A percentile compares a stretch with the other conserved stretches of the same genome.
phyloP scores from a whole-genome alignment of 805 yeast species.

The Starmera amethionina region DNA sequence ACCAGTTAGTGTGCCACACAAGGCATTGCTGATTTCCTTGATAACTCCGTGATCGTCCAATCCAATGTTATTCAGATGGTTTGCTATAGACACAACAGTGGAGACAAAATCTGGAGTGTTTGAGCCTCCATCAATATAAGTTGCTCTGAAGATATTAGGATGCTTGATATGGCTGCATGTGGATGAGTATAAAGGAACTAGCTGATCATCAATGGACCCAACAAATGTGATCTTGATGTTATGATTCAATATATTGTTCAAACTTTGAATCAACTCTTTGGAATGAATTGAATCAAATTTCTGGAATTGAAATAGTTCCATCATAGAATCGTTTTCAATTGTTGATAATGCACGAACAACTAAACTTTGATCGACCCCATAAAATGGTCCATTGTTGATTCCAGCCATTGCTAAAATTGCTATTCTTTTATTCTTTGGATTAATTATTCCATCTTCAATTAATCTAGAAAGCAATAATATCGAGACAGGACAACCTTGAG shows the following conservation, averaged over 20 bases:
- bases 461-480: slow-evolving; percentile 67
- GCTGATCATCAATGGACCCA: slow-evolving; percentile 88
- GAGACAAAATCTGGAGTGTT: slow-evolving; percentile 74
- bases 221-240: slow-evolving; percentile 74
- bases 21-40: slow-evolving; percentile 66
- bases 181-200: slow-evolving; percentile 88
- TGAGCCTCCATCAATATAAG: slow-evolving; percentile 77
- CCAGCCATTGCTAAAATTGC: slow-evolving; percentile 94
- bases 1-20: slow-evolving; percentile 89
- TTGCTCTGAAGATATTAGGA: slow-evolving; percentile 84
- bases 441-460: slow-evolving; percentile 45
- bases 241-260: slow-evolving; percentile 52
- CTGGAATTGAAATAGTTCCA: slow-evolving; percentile 84
- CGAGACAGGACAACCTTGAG: slow-evolving; percentile 93
- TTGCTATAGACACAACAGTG: slow-evolving; percentile 61
- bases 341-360: slow-evolving; percentile 84
- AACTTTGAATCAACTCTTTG: slow-evolving; percentile 54
- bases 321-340: slow-evolving; percentile 78
- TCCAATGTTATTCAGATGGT: slow-evolving; percentile 68
- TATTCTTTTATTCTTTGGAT: slow-evolving; percentile 28
- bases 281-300: slow-evolving; percentile 66
- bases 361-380: slow-evolving; percentile 76
- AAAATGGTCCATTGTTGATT: slow-evolving; percentile 86
- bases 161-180: slow-evolving; percentile 74
- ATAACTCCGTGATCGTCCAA: slow-evolving; percentile 78